These are phyloP conservation scores for Eucalyptus victrix DNA, from an alignment of 345 rosid genomes.

Conservation along the genomic window DNA sequence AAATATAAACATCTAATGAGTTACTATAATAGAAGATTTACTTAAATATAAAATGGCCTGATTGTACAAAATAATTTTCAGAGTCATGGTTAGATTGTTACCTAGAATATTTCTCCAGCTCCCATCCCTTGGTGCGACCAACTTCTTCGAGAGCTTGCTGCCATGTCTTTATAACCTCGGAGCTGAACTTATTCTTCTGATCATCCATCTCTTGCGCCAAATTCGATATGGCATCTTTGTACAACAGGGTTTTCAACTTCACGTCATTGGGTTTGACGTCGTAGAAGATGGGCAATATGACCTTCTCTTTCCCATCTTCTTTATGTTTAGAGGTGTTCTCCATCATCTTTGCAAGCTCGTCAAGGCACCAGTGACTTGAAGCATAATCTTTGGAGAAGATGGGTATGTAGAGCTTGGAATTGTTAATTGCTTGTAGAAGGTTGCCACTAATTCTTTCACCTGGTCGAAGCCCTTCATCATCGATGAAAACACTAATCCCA, in stretches of 20 bases:
- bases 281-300: background rate
- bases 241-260: background rate
- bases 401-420: background rate
- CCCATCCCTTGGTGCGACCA: background rate
- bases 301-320: background rate
- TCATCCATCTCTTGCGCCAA: background rate
- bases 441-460: background rate
- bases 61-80: background rate
- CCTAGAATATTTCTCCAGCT: background rate
- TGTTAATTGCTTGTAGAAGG: background rate
- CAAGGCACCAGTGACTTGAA: background rate
- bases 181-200: background rate
- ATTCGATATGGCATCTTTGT: background rate
- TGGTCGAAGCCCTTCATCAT: background rate
- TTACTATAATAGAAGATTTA: too few species aligned
- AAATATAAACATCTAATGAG: too few species aligned
- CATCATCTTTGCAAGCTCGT: background rate
- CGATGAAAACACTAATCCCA: background rate
- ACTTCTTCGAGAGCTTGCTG: background rate
- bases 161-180: background rate
- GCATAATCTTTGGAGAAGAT: background rate
- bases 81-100: background rate
- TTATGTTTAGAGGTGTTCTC: background rate
- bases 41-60: too few species aligned
- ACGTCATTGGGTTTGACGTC: background rate